phyloP scores from a whole-genome alignment of 257 asterid species.

The Plantago elongata region DNA sequence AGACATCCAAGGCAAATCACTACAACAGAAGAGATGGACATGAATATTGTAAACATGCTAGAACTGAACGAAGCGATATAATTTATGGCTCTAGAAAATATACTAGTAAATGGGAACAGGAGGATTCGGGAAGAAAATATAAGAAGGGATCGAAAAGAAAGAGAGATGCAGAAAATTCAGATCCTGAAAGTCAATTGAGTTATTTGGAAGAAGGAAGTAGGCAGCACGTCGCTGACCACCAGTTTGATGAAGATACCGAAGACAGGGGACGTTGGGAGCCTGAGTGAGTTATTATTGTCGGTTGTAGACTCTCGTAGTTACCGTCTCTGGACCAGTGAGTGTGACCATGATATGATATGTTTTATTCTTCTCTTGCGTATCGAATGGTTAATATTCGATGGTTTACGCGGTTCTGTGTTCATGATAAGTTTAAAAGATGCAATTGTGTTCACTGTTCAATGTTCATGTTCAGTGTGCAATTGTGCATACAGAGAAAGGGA shows the following conservation, averaged over 20 bases:
- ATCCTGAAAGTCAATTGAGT: conserved; percentile 9
- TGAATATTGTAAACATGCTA: conserved; percentile 21
- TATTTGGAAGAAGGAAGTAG: conserved; percentile 9
- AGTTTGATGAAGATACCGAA: conserved; percentile 24
- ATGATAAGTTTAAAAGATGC: too few relatives aligned
- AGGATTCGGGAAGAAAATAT: conserved; percentile 13
- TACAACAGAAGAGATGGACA: conserved; percentile 23
- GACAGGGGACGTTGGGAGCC: conserved; percentile 63
- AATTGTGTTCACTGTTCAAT: too few relatives aligned
- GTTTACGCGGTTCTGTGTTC: too few relatives aligned
- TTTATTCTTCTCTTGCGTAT: too few relatives aligned
- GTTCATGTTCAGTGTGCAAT: too few relatives aligned
- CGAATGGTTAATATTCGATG: too few relatives aligned
- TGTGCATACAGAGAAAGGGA: too few relatives aligned
- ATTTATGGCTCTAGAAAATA: conserved; percentile 24
- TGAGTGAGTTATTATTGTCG: conserved; percentile 10
- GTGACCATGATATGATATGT: too few relatives aligned
- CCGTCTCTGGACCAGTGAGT: too few relatives aligned
- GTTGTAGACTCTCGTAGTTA: too few relatives aligned
- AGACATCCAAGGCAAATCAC: conserved; percentile 23
- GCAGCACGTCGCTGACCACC: conserved; percentile 13
- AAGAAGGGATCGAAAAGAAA: conserved; percentile 26
- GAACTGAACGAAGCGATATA: conserved; percentile 15
- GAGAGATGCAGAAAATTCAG: conserved; percentile 23
- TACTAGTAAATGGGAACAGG: conserved; percentile 5